phyloP scores from a whole-genome alignment of 2,329 filamentous ascomycete genomes.

The Alternaria brassicicola region DNA sequence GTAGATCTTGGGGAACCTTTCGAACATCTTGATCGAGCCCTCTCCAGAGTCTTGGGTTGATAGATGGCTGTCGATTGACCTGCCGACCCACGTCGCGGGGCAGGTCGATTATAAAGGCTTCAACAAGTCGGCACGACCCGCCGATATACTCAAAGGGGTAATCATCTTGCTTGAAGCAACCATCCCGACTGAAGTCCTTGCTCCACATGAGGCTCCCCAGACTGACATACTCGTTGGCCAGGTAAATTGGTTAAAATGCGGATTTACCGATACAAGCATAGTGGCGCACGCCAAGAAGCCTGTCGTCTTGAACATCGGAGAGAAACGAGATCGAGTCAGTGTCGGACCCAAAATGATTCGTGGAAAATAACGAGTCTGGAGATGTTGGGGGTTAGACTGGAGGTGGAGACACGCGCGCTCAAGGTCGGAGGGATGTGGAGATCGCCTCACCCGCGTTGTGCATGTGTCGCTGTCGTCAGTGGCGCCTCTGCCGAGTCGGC shows the following conservation, averaged over 20 bases:
- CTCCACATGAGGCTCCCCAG: slow-evolving; percentile 11
- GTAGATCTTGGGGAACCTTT: slow-evolving; percentile 56
- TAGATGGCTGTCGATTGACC: slow-evolving; percentile 8
- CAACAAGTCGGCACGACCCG: background rate
- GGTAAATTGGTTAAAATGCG: slow-evolving; percentile 13
- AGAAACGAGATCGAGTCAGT: slow-evolving; percentile 6
- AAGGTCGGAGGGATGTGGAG: slow-evolving; percentile 16
- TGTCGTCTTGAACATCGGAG: slow-evolving; percentile 9
- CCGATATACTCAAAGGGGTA: background rate
- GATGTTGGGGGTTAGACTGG: slow-evolving; percentile 11
- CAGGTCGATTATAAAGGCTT: slow-evolving; percentile 17
- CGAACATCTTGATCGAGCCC: slow-evolving; percentile 36
- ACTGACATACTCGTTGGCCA: slow-evolving; percentile 3
- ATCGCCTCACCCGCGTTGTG: slow-evolving; percentile 19
- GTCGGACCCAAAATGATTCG: slow-evolving; percentile 11
- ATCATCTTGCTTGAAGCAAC: background rate
- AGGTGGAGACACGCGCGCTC: slow-evolving; percentile 7
- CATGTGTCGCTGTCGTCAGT: slow-evolving; percentile 13
- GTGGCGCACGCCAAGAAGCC: slow-evolving; percentile 5
- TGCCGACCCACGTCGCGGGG: slow-evolving; percentile 4
- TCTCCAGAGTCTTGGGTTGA: slow-evolving; percentile 10
- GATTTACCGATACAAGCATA: slow-evolving; percentile 2
- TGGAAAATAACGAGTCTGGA: slow-evolving; percentile 13
- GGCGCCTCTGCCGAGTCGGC: slow-evolving; percentile 10
- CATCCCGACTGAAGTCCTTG: slow-evolving; percentile 14